Evolutionary conservation across 495 filamentous ascomycete genomes (phyloP).

Genomic region (Xylaria palmicola): DNA sequence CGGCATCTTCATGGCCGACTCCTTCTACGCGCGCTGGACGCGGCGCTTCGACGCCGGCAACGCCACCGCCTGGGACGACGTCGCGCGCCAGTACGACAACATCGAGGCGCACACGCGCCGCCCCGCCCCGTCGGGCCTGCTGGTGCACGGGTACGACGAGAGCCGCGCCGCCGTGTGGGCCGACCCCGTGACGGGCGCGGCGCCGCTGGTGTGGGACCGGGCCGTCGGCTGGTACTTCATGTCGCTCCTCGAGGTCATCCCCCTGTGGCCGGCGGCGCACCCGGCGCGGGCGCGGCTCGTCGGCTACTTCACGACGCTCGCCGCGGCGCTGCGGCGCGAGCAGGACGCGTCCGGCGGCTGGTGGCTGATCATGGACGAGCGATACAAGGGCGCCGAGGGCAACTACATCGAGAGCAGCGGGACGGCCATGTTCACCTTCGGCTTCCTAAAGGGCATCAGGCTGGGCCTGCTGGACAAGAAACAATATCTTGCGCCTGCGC

Average conservation of each 20-base stretch:
- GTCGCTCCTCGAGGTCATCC: slow-evolving; percentile 55
- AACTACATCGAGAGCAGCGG: slow-evolving; percentile 64
- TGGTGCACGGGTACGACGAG: slow-evolving; percentile 61
- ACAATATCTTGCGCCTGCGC: slow-evolving; percentile 32
- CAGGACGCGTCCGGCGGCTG: slow-evolving; percentile 55
- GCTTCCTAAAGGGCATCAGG: slow-evolving; percentile 51
- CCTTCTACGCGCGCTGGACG: slow-evolving; percentile 52
- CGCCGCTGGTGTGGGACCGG: slow-evolving; percentile 57
- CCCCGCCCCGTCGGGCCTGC: slow-evolving; percentile 41
- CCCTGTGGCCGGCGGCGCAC: slow-evolving; percentile 41
- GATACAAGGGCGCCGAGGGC: slow-evolving; percentile 39
- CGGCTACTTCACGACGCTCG: slow-evolving; percentile 41
- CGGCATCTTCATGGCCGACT: slow-evolving; percentile 53
- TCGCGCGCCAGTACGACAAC: slow-evolving; percentile 53
- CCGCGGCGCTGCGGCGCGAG: slow-evolving; percentile 40
- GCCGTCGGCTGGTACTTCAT: slow-evolving; percentile 62
- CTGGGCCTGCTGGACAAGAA: slow-evolving; percentile 38
- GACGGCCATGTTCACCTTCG: slow-evolving; percentile 60
- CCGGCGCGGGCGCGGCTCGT: slow-evolving; percentile 34
- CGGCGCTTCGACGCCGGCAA: slow-evolving; percentile 40
- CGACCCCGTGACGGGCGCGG: slow-evolving; percentile 52
- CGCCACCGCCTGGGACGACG: slow-evolving; percentile 39
- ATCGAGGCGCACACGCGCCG: slow-evolving; percentile 53
- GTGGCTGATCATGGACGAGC: slow-evolving; percentile 58
- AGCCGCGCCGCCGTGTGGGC: slow-evolving; percentile 56